A percentile compares a stretch with the other conserved stretches of the same genome.
phyloP scores from a whole-genome alignment of 371 early-diverging fungal genomes.

The Apophysomyces variabilis region DNA sequence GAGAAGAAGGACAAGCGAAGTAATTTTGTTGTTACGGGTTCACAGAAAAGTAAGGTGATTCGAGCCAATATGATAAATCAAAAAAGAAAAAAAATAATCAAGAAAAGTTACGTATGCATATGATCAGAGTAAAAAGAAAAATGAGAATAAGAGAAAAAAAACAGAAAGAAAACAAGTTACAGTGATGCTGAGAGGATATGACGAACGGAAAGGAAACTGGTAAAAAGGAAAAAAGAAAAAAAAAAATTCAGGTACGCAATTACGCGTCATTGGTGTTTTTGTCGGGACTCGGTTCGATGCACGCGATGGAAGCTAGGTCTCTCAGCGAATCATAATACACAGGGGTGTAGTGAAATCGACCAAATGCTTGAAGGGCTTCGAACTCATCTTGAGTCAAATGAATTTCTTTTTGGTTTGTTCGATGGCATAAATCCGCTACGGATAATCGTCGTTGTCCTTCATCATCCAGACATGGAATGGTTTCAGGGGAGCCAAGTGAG shows the following conservation, averaged over 20 bases:
- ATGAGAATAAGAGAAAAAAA: not conserved
- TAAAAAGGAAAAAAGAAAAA: conserved; percentile 7
- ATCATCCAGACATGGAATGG: conserved; percentile 3
- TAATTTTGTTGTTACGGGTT: too few relatives aligned
- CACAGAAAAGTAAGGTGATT: not conserved
- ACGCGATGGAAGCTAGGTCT: conserved; percentile 20
- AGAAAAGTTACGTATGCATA: conserved; percentile 3
- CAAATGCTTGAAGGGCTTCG: conserved; percentile 25
- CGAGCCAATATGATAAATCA: not conserved
- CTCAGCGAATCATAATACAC: conserved; percentile 24
- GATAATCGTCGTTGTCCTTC: conserved; percentile 18
- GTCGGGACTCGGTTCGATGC: conserved; percentile 16
- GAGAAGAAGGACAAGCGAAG: too few relatives aligned
- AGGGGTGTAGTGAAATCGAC: conserved; percentile 21
- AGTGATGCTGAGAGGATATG: not conserved
- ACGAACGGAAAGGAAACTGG: conserved; percentile 5
- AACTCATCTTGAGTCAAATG: conserved; percentile 26
- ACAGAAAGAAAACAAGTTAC: not conserved
- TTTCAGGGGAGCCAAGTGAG: conserved; percentile 30
- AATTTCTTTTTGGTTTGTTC: conserved; percentile 8
- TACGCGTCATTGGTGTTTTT: conserved; percentile 9
- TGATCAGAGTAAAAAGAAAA: not conserved
- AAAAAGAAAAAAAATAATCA: not conserved
- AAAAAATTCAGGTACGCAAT: conserved; percentile 13
- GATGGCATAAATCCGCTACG: conserved; percentile 17